Conservation (phyloP, 305 asterid genomes). For the Rubia tinctorum region DNA sequence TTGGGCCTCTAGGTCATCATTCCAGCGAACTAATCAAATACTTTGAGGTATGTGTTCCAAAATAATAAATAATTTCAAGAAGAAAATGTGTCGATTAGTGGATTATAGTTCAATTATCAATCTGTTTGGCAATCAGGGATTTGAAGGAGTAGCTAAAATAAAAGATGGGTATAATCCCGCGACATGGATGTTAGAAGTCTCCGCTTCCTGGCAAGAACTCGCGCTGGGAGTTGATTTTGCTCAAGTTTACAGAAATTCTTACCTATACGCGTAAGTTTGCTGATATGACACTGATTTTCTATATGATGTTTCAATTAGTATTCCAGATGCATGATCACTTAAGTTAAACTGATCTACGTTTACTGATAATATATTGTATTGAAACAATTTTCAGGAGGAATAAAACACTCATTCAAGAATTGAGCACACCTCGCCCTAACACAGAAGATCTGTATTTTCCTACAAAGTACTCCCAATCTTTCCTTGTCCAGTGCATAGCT, state of each 20-base stretch:
- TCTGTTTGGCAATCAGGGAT: slow-evolving; percentile 32
- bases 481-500: slow-evolving; percentile 60
- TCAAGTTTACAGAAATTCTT: slow-evolving; percentile 62
- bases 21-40: slow-evolving; percentile 59
- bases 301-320: too few relatives aligned
- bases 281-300: neutral
- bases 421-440: slow-evolving; percentile 55
- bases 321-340: neutral
- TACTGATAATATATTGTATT: neutral
- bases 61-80: neutral
- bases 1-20: slow-evolving; percentile 77
- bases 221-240: slow-evolving; percentile 56
- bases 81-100: neutral
- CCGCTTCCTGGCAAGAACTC: slow-evolving; percentile 65
- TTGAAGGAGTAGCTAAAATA: slow-evolving; percentile 49
- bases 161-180: slow-evolving; percentile 90
- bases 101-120: neutral
- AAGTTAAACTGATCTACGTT: neutral
- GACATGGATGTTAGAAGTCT: slow-evolving; percentile 92
- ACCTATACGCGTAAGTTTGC: slow-evolving; percentile 47
- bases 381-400: slow-evolving; percentile 49
- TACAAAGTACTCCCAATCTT: slow-evolving; percentile 61
- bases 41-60: slow-evolving; percentile 58
- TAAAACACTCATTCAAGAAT: slow-evolving; percentile 60
- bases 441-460: slow-evolving; percentile 58